A percentile compares a stretch with the other conserved stretches of the same genome.
These are phyloP conservation scores for Lavandula angustifolia DNA, from an alignment of 257 asterid genomes.

Conservation along the genomic window DNA sequence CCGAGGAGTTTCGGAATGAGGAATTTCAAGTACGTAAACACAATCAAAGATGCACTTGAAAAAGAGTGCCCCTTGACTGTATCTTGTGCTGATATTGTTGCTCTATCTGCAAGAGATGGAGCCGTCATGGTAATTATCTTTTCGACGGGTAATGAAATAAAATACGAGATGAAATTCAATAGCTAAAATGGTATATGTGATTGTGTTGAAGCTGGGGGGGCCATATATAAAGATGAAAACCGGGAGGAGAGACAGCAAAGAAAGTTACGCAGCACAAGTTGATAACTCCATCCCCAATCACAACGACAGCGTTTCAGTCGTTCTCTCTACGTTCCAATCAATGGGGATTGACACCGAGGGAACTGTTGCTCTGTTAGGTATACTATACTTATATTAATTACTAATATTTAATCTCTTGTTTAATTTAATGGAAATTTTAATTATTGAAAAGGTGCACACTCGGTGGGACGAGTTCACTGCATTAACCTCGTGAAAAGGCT, in stretches of 20 bases:
- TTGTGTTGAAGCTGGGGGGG: constrained; percentile 58
- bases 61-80: constrained; percentile 65
- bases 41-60: constrained; percentile 67
- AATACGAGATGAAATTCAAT: too few species aligned
- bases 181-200: neutral
- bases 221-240: constrained; percentile 66
- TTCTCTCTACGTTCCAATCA: constrained; percentile 57
- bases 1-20: constrained; percentile 71
- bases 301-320: constrained; percentile 54
- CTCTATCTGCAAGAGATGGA: constrained; percentile 84
- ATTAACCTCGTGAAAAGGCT: constrained; percentile 58
- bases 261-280: constrained; percentile 44
- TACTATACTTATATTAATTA: too few species aligned
- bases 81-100: constrained; percentile 89
- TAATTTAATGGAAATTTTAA: too few species aligned
- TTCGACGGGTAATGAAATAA: too few species aligned
- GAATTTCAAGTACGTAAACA: constrained; percentile 60
- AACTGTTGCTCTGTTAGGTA: constrained; percentile 74
- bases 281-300: constrained; percentile 66
- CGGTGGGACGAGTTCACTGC: constrained; percentile 83
- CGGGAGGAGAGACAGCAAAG: constrained; percentile 71
- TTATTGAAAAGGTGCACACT: constrained; percentile 59
- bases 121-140: constrained; percentile 46
- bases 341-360: constrained; percentile 66
- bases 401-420: neutral